Base-by-base conservation (phyloP, 2,329 filamentous ascomycete species). In the Fusarium praegraminearum region DNA sequence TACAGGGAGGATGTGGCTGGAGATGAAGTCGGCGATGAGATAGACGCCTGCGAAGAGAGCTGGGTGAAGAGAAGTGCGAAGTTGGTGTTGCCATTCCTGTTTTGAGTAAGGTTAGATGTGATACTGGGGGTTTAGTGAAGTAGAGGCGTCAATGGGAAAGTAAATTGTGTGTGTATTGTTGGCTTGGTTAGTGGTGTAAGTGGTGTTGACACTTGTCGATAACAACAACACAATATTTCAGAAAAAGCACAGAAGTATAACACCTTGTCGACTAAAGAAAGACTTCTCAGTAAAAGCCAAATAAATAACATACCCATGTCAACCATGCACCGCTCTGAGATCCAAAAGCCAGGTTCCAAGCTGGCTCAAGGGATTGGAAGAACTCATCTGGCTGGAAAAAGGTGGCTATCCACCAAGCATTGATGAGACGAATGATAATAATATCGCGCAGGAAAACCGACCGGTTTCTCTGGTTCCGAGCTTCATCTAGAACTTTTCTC, bases 371-470 rank as follows among this genome's bases (percentile, higher is more conserved):
- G 2, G 94, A 92, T 78, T 99, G 96, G 76, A 96, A 99, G 83
- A 93, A 98, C 80, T 99, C 96, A 83, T 99, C 96, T 30, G 96
- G 96, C 80, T 99, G 96, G 82, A 99, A 99, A 79, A 98, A 99
- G 22, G 96, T 98, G 70, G 88, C 85, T 60, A 97, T 84, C 67
- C 85, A 89, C 73, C 96, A 84, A 33, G 93, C 90, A 81, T 97
- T 97, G 78, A 92, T 79, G 69, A 95, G 85, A 57, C 96, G 93
- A 68, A 97, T 87, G 41, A 88, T 84, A 71, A 98, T 73, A 56
- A 88, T 79, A 63, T 75, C 65, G 49, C 71, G 74, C 7, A 80
- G 65, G 55, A 80, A 78, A 41, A 74, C 61, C 30, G 76, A 71
- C 20, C 68, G 70, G 20, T 76, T 70, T 57, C 69, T 58, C 41